Conservation (phyloP, 2,329 filamentous ascomycete species). For the Trichoderma atroviride region DNA sequence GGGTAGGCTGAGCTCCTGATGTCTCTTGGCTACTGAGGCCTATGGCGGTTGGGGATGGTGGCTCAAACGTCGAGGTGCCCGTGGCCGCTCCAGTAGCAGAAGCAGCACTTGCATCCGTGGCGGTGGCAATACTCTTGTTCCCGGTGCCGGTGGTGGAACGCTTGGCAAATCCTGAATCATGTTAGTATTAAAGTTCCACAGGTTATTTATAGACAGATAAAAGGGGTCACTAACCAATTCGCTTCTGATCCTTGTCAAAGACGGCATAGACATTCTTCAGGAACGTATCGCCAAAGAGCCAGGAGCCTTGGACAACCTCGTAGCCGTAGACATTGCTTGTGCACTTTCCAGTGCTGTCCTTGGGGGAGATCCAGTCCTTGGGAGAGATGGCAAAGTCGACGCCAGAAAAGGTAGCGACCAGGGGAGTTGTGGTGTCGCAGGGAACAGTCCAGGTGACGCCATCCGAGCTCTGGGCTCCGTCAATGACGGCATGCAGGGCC, state of each 20-base stretch:
- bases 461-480: constrained; percentile 59
- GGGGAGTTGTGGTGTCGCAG: constrained; percentile 63
- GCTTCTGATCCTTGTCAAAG: constrained; percentile 72
- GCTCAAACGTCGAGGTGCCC: neutral
- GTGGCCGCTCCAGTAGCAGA: constrained; percentile 16
- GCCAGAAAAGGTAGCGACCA: constrained; percentile 70
- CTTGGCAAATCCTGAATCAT: constrained; percentile 13
- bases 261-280: constrained; percentile 88
- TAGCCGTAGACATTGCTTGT: constrained; percentile 76
- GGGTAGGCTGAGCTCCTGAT: constrained; percentile 5
- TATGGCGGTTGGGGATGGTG: constrained; percentile 1
- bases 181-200: neutral
- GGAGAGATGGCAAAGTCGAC: constrained; percentile 66
- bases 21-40: constrained; percentile 10
- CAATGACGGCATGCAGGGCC: constrained; percentile 68
- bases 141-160: neutral
- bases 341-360: constrained; percentile 52
- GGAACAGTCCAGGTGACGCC: constrained; percentile 71
- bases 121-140: neutral
- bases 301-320: constrained; percentile 65
- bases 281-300: constrained; percentile 85
- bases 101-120: neutral
- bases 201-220: neutral
- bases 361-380: constrained; percentile 68
- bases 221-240: constrained; percentile 58